Evolutionary conservation across 2,329 filamentous ascomycete species (phyloP).

Genomic region (Beauveria asiatica): DNA sequence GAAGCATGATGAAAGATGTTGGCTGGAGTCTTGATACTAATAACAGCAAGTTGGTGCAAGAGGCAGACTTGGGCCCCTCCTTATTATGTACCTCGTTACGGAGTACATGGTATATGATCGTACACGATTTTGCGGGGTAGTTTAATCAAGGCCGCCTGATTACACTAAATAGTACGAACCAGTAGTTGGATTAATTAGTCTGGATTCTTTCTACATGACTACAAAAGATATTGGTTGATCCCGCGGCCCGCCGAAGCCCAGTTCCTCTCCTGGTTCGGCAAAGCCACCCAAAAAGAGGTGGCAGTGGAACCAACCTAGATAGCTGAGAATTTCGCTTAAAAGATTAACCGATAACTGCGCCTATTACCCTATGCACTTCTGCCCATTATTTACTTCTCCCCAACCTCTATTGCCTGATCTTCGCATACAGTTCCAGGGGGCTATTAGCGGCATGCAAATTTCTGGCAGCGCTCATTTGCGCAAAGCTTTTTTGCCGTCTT

Average conservation of each 20-base stretch:
- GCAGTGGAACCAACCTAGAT: neutral
- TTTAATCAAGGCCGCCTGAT: too few species aligned
- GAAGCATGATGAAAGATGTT: constrained; percentile 26
- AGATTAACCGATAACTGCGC: neutral
- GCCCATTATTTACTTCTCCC: neutral
- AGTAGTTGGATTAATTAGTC: too few species aligned
- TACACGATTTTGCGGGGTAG: too few species aligned
- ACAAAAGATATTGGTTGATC: neutral
- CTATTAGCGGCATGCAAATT: neutral
- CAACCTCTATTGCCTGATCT: neutral
- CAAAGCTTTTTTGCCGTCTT: neutral
- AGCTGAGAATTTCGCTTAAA: neutral
- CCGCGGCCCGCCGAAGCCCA: too few species aligned
- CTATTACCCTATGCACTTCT: too few species aligned
- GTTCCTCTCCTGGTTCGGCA: neutral
- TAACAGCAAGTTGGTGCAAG: neutral
- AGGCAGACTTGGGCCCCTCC: too few species aligned
- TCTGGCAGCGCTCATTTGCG: neutral
- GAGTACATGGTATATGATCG: too few species aligned
- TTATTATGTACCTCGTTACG: too few species aligned
- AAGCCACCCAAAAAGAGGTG: neutral
- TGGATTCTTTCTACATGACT: too few species aligned
- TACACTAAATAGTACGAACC: too few species aligned
- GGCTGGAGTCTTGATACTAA: neutral
- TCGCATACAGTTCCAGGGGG: too few species aligned